Percentiles rank a stretch among this genome's conserved stretches.
Evolutionary conservation across 345 rosid species (phyloP).

Genomic region (Hibiscus tridactylites): DNA sequence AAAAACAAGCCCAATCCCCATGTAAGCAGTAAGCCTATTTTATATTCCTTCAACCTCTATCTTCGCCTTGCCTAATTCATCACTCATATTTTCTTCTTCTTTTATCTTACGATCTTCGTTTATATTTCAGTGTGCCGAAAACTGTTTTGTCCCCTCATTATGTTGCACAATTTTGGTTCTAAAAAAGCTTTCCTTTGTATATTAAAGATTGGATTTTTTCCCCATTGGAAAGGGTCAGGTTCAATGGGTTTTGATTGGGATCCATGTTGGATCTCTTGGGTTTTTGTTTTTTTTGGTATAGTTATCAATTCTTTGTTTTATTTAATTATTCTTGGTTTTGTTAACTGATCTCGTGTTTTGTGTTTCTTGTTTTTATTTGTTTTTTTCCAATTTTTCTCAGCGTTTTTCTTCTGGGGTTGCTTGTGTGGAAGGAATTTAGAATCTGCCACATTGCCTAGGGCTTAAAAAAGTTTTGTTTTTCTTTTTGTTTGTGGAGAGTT

Average conservation of each 20-base stretch:
- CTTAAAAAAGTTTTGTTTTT: constrained; percentile 33
- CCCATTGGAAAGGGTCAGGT: constrained; percentile 34
- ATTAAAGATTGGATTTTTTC: constrained; percentile 10
- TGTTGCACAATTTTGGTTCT: constrained; percentile 22
- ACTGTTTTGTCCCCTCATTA: constrained; percentile 22
- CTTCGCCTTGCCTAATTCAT: background rate
- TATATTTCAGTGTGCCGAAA: constrained; percentile 14
- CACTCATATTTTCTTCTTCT: background rate
- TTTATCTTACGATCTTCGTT: constrained; percentile 33
- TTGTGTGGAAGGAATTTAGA: constrained; percentile 37
- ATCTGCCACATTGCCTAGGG: constrained; percentile 32
- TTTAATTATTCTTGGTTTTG: constrained; percentile 20
- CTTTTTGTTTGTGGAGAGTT: constrained; percentile 27
- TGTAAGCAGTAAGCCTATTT: constrained; percentile 60
- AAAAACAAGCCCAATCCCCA: constrained; percentile 22
- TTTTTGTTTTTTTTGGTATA: constrained; percentile 20
- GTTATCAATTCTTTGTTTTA: constrained; percentile 10
- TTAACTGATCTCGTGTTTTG: constrained; percentile 44
- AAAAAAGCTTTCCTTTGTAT: constrained; percentile 1
- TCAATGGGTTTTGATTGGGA: constrained; percentile 75
- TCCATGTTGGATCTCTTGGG: constrained; percentile 73
- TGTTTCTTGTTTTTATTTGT: constrained; percentile 15
- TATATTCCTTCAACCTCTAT: background rate
- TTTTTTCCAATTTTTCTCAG: constrained; percentile 11
- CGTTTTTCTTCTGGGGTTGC: constrained; percentile 36